Conservation (phyloP, 306 rosid species). For the Erythrophleum fordii region DNA sequence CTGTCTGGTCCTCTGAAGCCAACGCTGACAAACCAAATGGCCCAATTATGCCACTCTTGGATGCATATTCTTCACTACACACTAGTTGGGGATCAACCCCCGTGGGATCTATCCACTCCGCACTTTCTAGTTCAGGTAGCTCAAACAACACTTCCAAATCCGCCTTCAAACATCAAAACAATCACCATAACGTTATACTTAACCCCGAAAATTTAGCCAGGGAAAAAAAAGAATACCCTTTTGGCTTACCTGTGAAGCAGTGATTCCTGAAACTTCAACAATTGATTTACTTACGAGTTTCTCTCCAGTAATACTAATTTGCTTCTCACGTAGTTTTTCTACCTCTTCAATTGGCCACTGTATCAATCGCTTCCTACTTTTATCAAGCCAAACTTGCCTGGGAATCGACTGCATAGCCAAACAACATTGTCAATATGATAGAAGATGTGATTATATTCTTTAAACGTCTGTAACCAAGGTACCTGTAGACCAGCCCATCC, state of each 20-base stretch:
- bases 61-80: constrained; percentile 50
- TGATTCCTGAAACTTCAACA: constrained; percentile 57
- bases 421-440: constrained; percentile 16
- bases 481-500: constrained; percentile 90
- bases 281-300: constrained; percentile 45
- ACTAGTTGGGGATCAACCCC: constrained; percentile 56
- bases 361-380: constrained; percentile 55
- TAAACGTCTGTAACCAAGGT: not conserved
- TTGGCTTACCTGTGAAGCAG: constrained; percentile 64
- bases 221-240: not conserved
- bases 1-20: constrained; percentile 58
- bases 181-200: not conserved
- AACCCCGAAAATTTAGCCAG: not conserved
- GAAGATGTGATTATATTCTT: not conserved
- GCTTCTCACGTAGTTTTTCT: constrained; percentile 45
- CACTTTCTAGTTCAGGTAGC: constrained; percentile 45
- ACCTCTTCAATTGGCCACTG: constrained; percentile 74
- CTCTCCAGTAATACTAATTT: constrained; percentile 38
- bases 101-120: constrained; percentile 46
- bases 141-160: constrained; percentile 64
- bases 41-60: constrained; percentile 50
- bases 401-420: constrained; percentile 51
- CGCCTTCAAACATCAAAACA: constrained; percentile 41
- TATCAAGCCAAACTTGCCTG: constrained; percentile 58
- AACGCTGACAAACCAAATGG: constrained; percentile 68